Conservation (phyloP, 371 early-diverging fungal genomes). For the Lichtheimia ramosa region DNA sequence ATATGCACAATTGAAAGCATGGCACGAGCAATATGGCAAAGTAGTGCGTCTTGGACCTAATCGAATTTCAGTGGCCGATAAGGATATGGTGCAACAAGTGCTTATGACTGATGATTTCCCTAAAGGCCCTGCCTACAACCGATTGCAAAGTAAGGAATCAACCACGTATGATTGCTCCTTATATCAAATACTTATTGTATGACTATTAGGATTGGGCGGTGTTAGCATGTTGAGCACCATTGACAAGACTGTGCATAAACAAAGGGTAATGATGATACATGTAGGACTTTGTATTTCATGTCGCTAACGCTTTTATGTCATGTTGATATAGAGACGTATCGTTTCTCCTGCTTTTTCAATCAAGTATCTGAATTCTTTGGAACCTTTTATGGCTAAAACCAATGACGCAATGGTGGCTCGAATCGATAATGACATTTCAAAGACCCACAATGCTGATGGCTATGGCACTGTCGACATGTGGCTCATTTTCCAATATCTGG, state of each 20-base stretch:
- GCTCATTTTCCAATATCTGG: slow-evolving; percentile 31
- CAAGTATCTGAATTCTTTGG: slow-evolving; percentile 39
- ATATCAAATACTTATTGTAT: background rate
- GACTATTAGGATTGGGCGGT: background rate
- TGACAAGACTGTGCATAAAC: slow-evolving; percentile 31
- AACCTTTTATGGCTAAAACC: slow-evolving; percentile 25
- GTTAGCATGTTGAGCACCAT: slow-evolving; percentile 27
- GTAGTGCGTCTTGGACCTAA: slow-evolving; percentile 18
- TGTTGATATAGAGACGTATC: slow-evolving; percentile 31
- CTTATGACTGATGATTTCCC: slow-evolving; percentile 19
- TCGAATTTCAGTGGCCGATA: slow-evolving; percentile 21
- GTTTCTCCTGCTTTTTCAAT: slow-evolving; percentile 49
- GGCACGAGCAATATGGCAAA: slow-evolving; percentile 22
- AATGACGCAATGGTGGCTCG: slow-evolving; percentile 19
- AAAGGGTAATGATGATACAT: slow-evolving; percentile 16
- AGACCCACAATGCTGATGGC: slow-evolving; percentile 8
- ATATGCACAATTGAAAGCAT: slow-evolving; percentile 2
- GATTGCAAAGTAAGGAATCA: background rate
- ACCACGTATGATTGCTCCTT: background rate
- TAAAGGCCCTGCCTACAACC: slow-evolving; percentile 13
- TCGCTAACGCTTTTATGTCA: background rate
- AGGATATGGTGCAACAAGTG: slow-evolving; percentile 29
- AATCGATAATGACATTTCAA: slow-evolving; percentile 17
- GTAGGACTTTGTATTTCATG: background rate
- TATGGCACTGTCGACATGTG: slow-evolving; percentile 33